Conservation (phyloP, 345 rosid genomes). For the Rhodomyrtus tomentosa region DNA sequence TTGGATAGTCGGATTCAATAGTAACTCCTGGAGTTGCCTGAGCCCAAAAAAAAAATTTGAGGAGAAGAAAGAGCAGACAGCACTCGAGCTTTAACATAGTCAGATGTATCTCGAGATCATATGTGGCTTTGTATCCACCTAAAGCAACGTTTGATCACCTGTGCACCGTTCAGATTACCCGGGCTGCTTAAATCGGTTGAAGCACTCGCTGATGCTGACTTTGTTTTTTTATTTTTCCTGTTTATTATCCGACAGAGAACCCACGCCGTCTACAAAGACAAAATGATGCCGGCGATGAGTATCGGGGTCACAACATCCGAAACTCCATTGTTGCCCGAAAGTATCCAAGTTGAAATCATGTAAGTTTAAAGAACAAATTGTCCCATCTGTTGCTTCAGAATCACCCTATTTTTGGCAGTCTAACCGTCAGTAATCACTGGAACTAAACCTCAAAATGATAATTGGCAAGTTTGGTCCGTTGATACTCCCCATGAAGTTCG, state of each 20-base stretch:
- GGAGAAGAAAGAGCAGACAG: background rate
- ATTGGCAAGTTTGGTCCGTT: background rate
- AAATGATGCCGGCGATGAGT: background rate
- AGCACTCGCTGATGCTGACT: background rate
- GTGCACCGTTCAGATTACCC: background rate
- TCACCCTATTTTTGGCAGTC: background rate
- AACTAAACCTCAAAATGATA: background rate
- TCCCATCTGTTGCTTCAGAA: background rate
- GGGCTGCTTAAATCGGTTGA: background rate
- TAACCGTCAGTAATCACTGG: background rate
- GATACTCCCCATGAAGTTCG: too few species aligned
- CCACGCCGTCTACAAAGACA: background rate
- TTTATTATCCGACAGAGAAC: background rate
- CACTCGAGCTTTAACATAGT: background rate
- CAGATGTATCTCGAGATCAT: background rate
- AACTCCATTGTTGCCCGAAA: background rate
- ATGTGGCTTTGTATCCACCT: background rate
- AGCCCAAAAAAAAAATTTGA: accelerated
- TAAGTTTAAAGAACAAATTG: background rate
- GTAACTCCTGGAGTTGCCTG: background rate
- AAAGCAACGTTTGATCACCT: background rate
- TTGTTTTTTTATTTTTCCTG: background rate
- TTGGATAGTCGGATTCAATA: background rate
- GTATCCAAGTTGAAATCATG: background rate
- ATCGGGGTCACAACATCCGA: background rate